A percentile compares a stretch with the other conserved stretches of the same genome.
Conservation (phyloP, 345 rosid species). For the Garcia nutans region DNA sequence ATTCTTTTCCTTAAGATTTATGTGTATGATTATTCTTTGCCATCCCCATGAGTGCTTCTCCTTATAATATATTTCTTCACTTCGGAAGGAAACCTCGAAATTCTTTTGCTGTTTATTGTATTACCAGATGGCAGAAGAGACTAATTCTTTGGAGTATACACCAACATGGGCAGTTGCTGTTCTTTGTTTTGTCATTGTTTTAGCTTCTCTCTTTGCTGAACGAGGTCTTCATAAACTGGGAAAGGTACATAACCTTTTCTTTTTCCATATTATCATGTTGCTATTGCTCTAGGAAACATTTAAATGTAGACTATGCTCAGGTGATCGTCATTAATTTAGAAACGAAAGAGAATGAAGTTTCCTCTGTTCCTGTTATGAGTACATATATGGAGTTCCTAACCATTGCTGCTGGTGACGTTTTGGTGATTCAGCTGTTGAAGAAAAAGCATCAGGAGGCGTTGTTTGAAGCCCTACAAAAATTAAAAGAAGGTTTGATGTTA, state of each 20-base stretch:
- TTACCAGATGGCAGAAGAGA: constrained; percentile 12
- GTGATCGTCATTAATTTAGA: neutral
- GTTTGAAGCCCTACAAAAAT: constrained; percentile 70
- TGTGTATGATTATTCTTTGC: neutral
- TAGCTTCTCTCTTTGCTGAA: constrained; percentile 61
- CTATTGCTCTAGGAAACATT: neutral
- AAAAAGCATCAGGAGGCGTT: constrained; percentile 49
- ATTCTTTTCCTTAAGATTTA: constrained; percentile 20
- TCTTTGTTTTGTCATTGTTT: constrained; percentile 67
- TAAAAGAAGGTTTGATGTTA: constrained; percentile 64
- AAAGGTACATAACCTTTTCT: constrained; percentile 45
- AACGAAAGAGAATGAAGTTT: neutral
- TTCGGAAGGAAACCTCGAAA: neutral
- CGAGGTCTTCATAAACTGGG: constrained; percentile 76
- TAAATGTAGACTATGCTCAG: neutral
- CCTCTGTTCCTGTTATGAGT: neutral
- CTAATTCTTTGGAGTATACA: constrained; percentile 54
- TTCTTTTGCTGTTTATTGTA: neutral
- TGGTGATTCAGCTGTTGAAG: constrained; percentile 49
- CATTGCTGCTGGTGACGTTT: neutral
- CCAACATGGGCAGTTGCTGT: constrained; percentile 85
- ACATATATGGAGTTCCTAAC: neutral
- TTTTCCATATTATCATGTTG: neutral
- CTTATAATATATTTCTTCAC: neutral
- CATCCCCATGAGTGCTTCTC: neutral